phyloP scores from a whole-genome alignment of 2,329 filamentous ascomycete species.

The Hymenoscyphus occultus region DNA sequence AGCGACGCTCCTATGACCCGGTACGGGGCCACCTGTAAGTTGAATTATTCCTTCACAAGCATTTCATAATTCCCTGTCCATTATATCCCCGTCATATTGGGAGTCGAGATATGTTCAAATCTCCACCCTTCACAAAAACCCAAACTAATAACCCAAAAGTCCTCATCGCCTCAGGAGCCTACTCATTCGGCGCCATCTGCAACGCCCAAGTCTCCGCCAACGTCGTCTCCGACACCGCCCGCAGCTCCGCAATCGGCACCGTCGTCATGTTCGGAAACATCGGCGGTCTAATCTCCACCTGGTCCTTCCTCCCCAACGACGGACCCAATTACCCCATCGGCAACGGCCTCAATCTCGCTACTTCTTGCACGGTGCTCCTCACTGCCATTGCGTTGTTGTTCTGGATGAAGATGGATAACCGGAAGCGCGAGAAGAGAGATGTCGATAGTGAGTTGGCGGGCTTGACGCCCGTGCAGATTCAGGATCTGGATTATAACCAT shows the following conservation, averaged over 20 bases:
- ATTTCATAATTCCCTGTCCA: no score
- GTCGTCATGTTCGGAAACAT: conserved; percentile 72
- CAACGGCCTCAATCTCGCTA: conserved; percentile 67
- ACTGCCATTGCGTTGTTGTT: conserved; percentile 46
- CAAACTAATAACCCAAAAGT: conserved; percentile 34
- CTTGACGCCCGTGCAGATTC: conserved; percentile 49
- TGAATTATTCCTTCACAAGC: not conserved
- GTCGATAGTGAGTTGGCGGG: conserved; percentile 55
- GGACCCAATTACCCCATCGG: conserved; percentile 66
- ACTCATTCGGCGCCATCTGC: conserved; percentile 60
- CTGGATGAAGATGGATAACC: conserved; percentile 65
- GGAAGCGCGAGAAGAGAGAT: conserved; percentile 51
- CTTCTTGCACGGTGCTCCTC: conserved; percentile 54
- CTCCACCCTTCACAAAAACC: not conserved
- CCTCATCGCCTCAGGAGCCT: conserved; percentile 62
- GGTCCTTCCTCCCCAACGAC: conserved; percentile 62
- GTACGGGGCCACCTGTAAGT: conserved; percentile 61
- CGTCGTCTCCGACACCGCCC: conserved; percentile 67
- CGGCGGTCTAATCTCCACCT: conserved; percentile 65
- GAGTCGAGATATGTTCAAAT: not conserved
- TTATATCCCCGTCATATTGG: no score
- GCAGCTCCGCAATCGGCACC: conserved; percentile 62
- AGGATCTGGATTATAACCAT: conserved; percentile 65
- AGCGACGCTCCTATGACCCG: conserved; percentile 50
- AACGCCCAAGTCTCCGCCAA: conserved; percentile 69